Evolutionary conservation across 2,329 filamentous ascomycete species (phyloP), one percentile per base, ranked within the genome.

Genomic region (Bisporella sp.): DNA sequence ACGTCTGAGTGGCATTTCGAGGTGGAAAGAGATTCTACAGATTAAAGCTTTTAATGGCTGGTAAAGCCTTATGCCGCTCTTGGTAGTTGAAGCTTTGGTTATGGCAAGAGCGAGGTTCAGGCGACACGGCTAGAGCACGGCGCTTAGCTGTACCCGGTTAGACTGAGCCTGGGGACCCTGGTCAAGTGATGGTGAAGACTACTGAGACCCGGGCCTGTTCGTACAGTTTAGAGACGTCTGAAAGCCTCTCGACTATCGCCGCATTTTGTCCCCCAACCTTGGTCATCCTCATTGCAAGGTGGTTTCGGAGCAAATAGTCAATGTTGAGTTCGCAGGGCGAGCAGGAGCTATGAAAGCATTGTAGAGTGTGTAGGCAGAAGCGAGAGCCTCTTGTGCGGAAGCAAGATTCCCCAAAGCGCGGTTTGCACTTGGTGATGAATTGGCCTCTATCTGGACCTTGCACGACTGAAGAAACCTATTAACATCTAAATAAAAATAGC

Each of bases 321-420:
- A 97, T 97, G 71, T 97, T 97, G 53, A 97, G 79, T 71, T 99
- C 93, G 67, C 92, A 97, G 1, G 93, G 93, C 41, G 92, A 97
- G 7, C 93, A 4, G 93, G 92, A 0, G 93, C 93, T 58, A 99
- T 72, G 73, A 96, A 99, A 29, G 92, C 93, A 63, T 99, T 99
- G 79, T 99, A 97, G 57, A 96, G 85, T 61, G 88, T 91, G 71
- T 99, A 99, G 7, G 93, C 93, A 58, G 92, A 90, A 32, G 93
- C 93, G 72, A 99, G 85, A 31, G 92, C 96, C 71, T 97, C 93
- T 67, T 93, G 87, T 63, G 97, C 89, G 11, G 85, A 82, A 65
- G 97, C 93, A 63, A 93, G 81, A 52, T 52, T 62, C 12, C 21
- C 13, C 11, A 5, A 8, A 11, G 6, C 41, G 7, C 30, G 9